These are phyloP conservation scores for Acer saccharum DNA, from an alignment of 345 rosid species.

Conservation along the genomic window DNA sequence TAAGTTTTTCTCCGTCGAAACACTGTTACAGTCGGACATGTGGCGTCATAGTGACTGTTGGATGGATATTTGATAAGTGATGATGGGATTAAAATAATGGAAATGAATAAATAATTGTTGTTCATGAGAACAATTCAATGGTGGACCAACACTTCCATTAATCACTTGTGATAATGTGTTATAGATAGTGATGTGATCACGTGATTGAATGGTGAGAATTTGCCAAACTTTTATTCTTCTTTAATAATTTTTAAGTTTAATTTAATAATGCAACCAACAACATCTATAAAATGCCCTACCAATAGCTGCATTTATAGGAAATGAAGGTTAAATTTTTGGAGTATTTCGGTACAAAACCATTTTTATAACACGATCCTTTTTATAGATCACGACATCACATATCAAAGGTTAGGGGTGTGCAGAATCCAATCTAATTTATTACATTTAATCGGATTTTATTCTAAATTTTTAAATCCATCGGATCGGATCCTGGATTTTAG, in stretches of 20 bases:
- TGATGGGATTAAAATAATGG: neutral
- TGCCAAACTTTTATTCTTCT: slow-evolving; percentile 18
- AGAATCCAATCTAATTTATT: too few species aligned
- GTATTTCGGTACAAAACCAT: too few species aligned
- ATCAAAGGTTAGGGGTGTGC: too few species aligned
- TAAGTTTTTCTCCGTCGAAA: neutral
- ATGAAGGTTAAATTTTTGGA: too few species aligned
- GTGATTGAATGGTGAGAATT: slow-evolving; percentile 38
- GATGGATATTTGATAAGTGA: neutral
- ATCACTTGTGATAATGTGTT: neutral
- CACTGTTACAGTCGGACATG: neutral
- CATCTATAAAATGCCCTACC: too few species aligned
- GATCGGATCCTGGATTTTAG: too few species aligned
- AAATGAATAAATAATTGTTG: neutral
- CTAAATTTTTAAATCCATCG: too few species aligned
- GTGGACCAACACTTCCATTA: slow-evolving; percentile 31
- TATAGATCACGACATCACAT: too few species aligned
- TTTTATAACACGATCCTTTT: too few species aligned
- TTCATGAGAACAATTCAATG: slow-evolving; percentile 12
- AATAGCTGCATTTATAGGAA: too few species aligned
- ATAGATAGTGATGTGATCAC: slow-evolving; percentile 34
- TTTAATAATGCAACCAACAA: neutral
- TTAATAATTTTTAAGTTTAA: neutral
- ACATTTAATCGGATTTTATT: too few species aligned
- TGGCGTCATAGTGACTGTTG: slow-evolving; percentile 7